Conservation (phyloP, 2,329 filamentous ascomycete species). For the Diaporthe aspalathi region DNA sequence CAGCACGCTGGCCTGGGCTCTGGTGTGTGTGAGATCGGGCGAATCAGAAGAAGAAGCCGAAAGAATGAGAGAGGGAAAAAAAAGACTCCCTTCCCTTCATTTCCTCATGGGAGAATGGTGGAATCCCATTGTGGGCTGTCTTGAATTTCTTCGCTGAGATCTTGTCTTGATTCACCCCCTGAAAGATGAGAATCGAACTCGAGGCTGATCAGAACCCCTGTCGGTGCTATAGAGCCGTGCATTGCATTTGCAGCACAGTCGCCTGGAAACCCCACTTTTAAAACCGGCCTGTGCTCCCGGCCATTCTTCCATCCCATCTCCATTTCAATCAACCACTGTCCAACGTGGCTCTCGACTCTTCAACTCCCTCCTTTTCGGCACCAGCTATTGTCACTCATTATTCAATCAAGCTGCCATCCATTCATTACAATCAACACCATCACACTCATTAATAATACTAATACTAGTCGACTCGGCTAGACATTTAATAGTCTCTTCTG, state of each 20-base stretch:
- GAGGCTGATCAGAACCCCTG: constrained; percentile 41
- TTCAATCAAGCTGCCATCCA: constrained; percentile 48
- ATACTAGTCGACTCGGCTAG: constrained; percentile 62
- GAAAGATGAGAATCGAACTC: constrained; percentile 40
- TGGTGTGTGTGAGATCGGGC: constrained; percentile 20
- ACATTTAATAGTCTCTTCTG: constrained; percentile 46
- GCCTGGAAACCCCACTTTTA: constrained; percentile 37
- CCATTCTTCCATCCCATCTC: constrained; percentile 40
- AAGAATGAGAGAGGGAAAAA: constrained; percentile 34
- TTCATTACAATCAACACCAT: constrained; percentile 51
- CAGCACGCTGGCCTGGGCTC: constrained; percentile 7
- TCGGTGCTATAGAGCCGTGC: constrained; percentile 41
- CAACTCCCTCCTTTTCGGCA: constrained; percentile 52
- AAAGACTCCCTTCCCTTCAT: constrained; percentile 42
- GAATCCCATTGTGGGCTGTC: constrained; percentile 36
- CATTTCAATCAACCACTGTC: constrained; percentile 34
- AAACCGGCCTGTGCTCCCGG: constrained; percentile 41
- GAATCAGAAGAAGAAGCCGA: constrained; percentile 30
- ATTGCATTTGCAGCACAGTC: constrained; percentile 39
- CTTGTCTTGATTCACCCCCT: constrained; percentile 41
- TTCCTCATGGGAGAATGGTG: constrained; percentile 38
- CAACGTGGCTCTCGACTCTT: constrained; percentile 37
- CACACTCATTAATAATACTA: constrained; percentile 71
- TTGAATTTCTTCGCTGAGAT: constrained; percentile 37
- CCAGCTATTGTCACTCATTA: constrained; percentile 70